Percentiles rank a stretch among this genome's conserved stretches.
Evolutionary conservation across 2,329 filamentous ascomycete species (phyloP).

Genomic region (Monascus ruber): DNA sequence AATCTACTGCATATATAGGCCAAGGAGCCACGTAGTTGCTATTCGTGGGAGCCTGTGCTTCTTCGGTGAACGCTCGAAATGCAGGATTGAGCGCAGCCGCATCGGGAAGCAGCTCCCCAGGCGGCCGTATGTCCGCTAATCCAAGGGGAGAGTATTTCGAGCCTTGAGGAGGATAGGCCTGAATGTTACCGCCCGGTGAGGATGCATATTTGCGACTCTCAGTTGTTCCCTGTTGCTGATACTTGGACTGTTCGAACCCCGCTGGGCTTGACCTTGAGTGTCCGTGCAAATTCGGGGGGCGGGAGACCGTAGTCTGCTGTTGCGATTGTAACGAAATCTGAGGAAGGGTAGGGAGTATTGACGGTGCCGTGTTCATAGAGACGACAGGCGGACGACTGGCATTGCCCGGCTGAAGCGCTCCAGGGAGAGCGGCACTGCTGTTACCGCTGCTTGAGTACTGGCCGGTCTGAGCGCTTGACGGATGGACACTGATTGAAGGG

Average conservation of each 20-base stretch:
- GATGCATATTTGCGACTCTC: constrained; percentile 54
- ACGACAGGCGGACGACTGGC: constrained; percentile 41
- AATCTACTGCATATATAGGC: constrained; percentile 94
- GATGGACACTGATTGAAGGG: constrained; percentile 50
- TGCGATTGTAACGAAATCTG: constrained; percentile 34
- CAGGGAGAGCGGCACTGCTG: constrained; percentile 40
- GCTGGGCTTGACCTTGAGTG: constrained; percentile 81
- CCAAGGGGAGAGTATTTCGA: constrained; percentile 78
- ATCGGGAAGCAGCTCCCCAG: constrained; percentile 68
- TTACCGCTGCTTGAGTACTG: constrained; percentile 36
- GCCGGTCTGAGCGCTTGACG: constrained; percentile 38
- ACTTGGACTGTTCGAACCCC: constrained; percentile 47
- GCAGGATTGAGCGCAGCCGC: constrained; percentile 55
- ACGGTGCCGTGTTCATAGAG: constrained; percentile 46
- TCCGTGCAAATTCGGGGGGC: constrained; percentile 54
- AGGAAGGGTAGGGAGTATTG: constrained; percentile 45
- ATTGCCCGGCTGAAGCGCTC: constrained; percentile 48
- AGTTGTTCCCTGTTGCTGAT: constrained; percentile 52
- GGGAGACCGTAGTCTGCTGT: constrained; percentile 42
- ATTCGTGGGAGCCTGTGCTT: constrained; percentile 56
- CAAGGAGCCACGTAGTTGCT: constrained; percentile 92
- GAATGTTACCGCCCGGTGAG: constrained; percentile 32
- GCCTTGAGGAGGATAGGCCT: constrained; percentile 43
- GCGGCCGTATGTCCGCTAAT: constrained; percentile 79
- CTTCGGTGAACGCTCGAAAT: constrained; percentile 52